These are phyloP conservation scores for Penicillium janthinellum DNA, from an alignment of 2,329 filamentous ascomycete genomes.

Conservation along the genomic window DNA sequence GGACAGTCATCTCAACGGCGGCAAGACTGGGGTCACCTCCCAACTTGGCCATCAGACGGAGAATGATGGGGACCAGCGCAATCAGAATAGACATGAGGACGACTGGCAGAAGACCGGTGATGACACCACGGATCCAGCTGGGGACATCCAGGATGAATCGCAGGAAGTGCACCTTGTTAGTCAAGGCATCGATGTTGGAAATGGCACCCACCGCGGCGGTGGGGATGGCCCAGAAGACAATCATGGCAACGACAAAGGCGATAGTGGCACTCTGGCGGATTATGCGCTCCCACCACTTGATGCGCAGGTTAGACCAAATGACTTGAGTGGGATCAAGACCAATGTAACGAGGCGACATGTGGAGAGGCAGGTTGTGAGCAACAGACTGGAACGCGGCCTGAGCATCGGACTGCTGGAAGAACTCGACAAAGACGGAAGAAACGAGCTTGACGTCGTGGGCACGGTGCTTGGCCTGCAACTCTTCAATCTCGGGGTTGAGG, in stretches of 20 bases:
- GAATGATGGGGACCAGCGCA: slow-evolving; percentile 79
- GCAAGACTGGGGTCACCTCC: slow-evolving; percentile 79
- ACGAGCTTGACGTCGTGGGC: slow-evolving; percentile 66
- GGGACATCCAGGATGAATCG: slow-evolving; percentile 75
- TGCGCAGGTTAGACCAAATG: slow-evolving; percentile 81
- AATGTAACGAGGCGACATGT: slow-evolving; percentile 83
- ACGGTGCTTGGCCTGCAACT: slow-evolving; percentile 67
- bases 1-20: slow-evolving; percentile 81
- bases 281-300: slow-evolving; percentile 84
- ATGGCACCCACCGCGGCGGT: slow-evolving; percentile 80
- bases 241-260: slow-evolving; percentile 72
- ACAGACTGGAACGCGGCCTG: slow-evolving; percentile 85
- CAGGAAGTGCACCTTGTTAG: slow-evolving; percentile 66
- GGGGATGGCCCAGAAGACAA: slow-evolving; percentile 83
- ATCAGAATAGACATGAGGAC: slow-evolving; percentile 80
- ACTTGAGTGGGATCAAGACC: slow-evolving; percentile 79
- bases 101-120: slow-evolving; percentile 81
- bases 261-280: slow-evolving; percentile 69
- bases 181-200: slow-evolving; percentile 77
- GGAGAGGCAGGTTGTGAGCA: slow-evolving; percentile 81
- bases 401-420: slow-evolving; percentile 76
- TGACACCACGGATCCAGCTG: slow-evolving; percentile 70
- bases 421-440: slow-evolving; percentile 88
- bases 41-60: slow-evolving; percentile 77
- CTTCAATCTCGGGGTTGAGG: slow-evolving; percentile 70